A percentile compares a stretch with the other conserved stretches of the same genome.
Conservation (phyloP, 192 early-diverging fungal genomes). For the Coemansia pectinata region DNA sequence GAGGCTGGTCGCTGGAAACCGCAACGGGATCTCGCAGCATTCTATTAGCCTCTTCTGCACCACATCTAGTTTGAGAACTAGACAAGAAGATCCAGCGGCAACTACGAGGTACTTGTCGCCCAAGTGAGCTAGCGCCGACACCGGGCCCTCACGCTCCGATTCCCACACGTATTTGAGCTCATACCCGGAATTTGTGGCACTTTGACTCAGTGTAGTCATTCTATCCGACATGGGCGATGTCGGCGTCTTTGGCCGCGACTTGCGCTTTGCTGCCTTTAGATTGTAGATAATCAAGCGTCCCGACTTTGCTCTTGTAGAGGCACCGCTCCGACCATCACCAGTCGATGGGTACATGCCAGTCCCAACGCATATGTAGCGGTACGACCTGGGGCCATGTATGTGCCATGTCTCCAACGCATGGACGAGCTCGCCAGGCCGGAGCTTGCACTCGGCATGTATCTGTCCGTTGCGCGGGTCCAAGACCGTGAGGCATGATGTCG, state of each 20-base stretch:
- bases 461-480: conserved; percentile 17
- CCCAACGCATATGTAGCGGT: conserved; percentile 47
- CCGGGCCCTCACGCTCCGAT: conserved; percentile 27
- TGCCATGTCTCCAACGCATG: conserved; percentile 38
- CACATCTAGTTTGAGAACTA: conserved; percentile 41
- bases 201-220: background rate
- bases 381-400: conserved; percentile 27
- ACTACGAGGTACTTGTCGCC: conserved; percentile 43
- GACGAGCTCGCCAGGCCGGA: conserved; percentile 23
- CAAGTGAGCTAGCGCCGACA: conserved; percentile 32
- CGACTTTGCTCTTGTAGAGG: conserved; percentile 2
- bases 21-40: conserved; percentile 39
- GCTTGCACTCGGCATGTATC: conserved; percentile 14
- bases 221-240: background rate
- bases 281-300: conserved; percentile 44
- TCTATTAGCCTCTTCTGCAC: conserved; percentile 34
- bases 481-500: conserved; percentile 18
- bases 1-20: conserved; percentile 35
- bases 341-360: conserved; percentile 19
- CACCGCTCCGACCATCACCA: background rate
- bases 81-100: conserved; percentile 17
- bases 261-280: conserved; percentile 32
- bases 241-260: background rate
- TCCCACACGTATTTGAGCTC: conserved; percentile 52
- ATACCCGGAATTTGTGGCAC: background rate